Conservation (phyloP, 192 early-diverging fungal genomes). For the Dissophora globulifera region DNA sequence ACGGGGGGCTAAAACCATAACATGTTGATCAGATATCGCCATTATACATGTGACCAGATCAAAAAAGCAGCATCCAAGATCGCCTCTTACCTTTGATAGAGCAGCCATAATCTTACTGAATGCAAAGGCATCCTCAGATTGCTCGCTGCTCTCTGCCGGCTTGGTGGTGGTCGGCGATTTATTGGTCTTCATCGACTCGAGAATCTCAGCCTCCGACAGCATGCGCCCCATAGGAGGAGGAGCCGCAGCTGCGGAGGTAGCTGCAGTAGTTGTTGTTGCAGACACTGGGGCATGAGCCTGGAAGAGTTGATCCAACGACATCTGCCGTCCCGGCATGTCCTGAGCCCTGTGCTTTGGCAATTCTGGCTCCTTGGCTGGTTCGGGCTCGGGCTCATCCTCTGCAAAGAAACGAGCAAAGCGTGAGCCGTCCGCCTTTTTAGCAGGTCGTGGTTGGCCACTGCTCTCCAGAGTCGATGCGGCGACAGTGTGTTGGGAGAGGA, state of each 20-base stretch:
- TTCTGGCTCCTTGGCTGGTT: slow-evolving; percentile 17
- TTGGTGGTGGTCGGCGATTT: slow-evolving; percentile 13
- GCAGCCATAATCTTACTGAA: slow-evolving; percentile 66
- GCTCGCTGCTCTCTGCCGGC: slow-evolving; percentile 10
- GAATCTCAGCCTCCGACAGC: slow-evolving; percentile 66
- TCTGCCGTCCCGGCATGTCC: slow-evolving; percentile 45
- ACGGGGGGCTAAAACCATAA: slow-evolving; percentile 38
- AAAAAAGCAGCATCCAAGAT: too few relatives aligned
- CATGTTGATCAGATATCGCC: too few relatives aligned
- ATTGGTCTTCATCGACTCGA: slow-evolving; percentile 57
- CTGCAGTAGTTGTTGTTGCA: too few relatives aligned
- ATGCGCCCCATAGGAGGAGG: slow-evolving; percentile 47
- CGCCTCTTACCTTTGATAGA: slow-evolving; percentile 53
- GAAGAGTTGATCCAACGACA: slow-evolving; percentile 63
- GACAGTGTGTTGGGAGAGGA: slow-evolving; percentile 55
- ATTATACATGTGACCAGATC: too few relatives aligned
- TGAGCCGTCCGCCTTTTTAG: slow-evolving; percentile 58
- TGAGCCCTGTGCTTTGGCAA: neutral
- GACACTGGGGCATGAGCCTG: slow-evolving; percentile 50
- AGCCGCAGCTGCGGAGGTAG: slow-evolving; percentile 10
- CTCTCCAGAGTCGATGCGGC: slow-evolving; percentile 32
- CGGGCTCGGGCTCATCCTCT: slow-evolving; percentile 55
- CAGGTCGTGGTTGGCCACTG: slow-evolving; percentile 1
- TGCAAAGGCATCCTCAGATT: slow-evolving; percentile 59
- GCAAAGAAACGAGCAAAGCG: slow-evolving; percentile 70